A percentile compares a stretch with the other conserved stretches of the same genome.
Evolutionary conservation across 331 rosid genomes (phyloP).

Genomic region (Rosa hybrid): DNA sequence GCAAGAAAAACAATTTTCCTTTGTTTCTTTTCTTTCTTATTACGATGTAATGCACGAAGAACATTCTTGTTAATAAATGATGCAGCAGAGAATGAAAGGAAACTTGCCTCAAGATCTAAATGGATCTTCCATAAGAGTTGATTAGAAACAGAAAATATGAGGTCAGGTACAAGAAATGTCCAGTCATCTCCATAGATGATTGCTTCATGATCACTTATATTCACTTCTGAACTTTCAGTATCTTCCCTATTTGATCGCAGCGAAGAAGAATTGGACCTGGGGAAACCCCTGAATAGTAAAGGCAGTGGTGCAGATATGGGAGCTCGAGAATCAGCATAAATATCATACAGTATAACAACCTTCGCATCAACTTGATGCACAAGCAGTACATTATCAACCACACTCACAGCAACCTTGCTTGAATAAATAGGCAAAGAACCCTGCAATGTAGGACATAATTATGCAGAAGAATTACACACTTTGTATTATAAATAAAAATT

Average conservation of each 20-base stretch:
- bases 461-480: constrained; percentile 7
- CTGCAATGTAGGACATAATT: constrained; percentile 52
- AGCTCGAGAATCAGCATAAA: constrained; percentile 82
- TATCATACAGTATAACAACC: constrained; percentile 91
- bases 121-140: constrained; percentile 79
- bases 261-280: constrained; percentile 54
- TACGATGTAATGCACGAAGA: background rate
- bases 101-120: constrained; percentile 79
- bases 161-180: constrained; percentile 87
- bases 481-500: background rate
- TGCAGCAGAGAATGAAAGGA: constrained; percentile 15
- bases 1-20: background rate
- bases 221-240: constrained; percentile 49
- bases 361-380: constrained; percentile 97
- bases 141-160: constrained; percentile 70
- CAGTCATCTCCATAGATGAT: constrained; percentile 68
- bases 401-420: constrained; percentile 80
- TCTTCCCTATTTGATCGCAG: constrained; percentile 61
- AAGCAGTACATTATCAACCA: constrained; percentile 89
- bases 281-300: constrained; percentile 75
- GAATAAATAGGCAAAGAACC: constrained; percentile 97
- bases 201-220: constrained; percentile 53
- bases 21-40: background rate
- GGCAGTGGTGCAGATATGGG: constrained; percentile 99
- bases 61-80: constrained; percentile 12